Evolutionary conservation across 352 stramenopile genomes (phyloP).

Genomic region (Phytophthora nicotianae): DNA sequence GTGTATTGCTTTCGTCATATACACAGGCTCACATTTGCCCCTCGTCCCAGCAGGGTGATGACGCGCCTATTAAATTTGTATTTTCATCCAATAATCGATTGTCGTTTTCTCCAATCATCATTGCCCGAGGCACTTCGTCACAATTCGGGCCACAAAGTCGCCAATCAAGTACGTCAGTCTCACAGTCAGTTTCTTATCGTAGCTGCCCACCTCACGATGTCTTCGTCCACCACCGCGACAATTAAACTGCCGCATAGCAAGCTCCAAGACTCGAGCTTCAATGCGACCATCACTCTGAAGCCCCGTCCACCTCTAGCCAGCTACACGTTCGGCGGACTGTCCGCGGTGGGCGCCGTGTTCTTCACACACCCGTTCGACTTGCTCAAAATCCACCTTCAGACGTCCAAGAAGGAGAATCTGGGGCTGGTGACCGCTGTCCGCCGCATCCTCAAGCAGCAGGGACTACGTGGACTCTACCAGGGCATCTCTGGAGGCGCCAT

Average conservation of each 20-base stretch:
- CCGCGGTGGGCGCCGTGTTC: conserved; percentile 82
- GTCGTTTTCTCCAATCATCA: conserved; percentile 16
- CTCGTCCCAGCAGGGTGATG: conserved; percentile 24
- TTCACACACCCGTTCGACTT: conserved; percentile 88
- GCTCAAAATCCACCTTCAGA: conserved; percentile 85
- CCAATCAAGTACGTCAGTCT: conserved; percentile 11
- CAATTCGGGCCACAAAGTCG: conserved; percentile 8
- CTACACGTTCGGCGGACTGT: conserved; percentile 78
- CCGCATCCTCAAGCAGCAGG: conserved; percentile 68
- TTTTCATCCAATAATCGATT: conserved; percentile 17
- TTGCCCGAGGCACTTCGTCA: conserved; percentile 6
- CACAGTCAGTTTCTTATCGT: conserved; percentile 6
- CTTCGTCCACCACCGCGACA: neutral
- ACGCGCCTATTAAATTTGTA: neutral
- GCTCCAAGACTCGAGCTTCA: neutral
- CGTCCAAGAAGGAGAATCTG: conserved; percentile 76
- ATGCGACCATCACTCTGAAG: conserved; percentile 1
- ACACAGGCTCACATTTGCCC: no score
- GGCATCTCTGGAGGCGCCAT: conserved; percentile 81
- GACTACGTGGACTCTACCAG: conserved; percentile 74
- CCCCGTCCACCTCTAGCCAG: conserved; percentile 55
- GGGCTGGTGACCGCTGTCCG: conserved; percentile 52
- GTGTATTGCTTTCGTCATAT: no score
- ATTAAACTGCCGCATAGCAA: conserved; percentile 3
- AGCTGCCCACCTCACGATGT: conserved; percentile 6